Percentiles rank a stretch among this genome's conserved stretches.
Conservation (phyloP, 352 stramenopile genomes). For the Phytophthora uliginosa region DNA sequence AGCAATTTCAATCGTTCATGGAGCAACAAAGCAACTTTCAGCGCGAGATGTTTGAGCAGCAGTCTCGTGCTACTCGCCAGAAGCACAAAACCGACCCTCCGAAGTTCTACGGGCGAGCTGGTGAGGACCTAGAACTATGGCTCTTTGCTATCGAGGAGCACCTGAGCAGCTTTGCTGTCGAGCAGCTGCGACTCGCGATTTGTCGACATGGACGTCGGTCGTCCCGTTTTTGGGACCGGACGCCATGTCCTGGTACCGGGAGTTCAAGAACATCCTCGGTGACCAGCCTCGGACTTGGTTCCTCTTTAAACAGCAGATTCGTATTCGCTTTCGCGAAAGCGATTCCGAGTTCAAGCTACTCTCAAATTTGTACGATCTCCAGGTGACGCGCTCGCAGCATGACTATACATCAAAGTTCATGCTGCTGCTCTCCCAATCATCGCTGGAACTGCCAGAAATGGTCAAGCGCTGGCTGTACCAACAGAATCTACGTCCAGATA, state of each 20-base stretch:
- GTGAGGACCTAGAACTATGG: neutral
- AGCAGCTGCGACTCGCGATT: conserved; percentile 4
- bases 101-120: neutral
- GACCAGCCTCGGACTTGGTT: neutral
- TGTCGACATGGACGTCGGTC: neutral
- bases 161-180: conserved; percentile 2
- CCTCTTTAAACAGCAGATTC: neutral
- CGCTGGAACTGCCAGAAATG: conserved; percentile 1
- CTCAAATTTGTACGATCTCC: neutral
- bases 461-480: neutral
- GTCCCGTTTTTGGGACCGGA: neutral
- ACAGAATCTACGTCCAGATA: conserved; percentile 1
- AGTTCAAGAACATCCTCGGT: conserved; percentile 5
- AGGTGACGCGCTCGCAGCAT: neutral
- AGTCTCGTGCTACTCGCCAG: neutral
- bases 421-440: conserved; percentile 3
- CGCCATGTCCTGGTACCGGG: neutral
- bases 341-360: conserved; percentile 1
- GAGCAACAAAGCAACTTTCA: conserved; percentile 19
- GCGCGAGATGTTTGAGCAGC: conserved; percentile 20
- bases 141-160: neutral
- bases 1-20: conserved; percentile 19
- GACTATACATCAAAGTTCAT: neutral
- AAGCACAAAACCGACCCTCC: conserved; percentile 1
- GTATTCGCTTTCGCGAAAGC: neutral